Evolutionary conservation across 139 green algal genomes (phyloP).

Genomic region (Chlamydomonas applanata): DNA sequence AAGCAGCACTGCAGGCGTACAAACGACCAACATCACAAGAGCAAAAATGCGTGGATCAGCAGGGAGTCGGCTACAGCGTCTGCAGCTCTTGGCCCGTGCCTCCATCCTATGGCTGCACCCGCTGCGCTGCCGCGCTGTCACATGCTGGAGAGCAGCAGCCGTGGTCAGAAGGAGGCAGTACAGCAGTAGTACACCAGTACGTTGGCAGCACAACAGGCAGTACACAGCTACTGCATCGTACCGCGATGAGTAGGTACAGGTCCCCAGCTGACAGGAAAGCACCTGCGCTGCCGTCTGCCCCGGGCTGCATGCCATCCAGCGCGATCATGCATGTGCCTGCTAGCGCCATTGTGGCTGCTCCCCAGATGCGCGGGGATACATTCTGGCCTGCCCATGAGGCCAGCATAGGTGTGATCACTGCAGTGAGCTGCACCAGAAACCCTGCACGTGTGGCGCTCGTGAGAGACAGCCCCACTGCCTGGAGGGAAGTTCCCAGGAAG

Average conservation of each 20-base stretch:
- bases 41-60: too few species aligned
- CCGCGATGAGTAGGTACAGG: too few species aligned
- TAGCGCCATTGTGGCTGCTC: slow-evolving; percentile 36
- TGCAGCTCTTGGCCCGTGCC: too few species aligned
- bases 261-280: too few species aligned
- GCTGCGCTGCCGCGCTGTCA: too few species aligned
- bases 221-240: too few species aligned
- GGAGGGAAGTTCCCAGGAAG: slow-evolving; percentile 47
- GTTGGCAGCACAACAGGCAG: too few species aligned
- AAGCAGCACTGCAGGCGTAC: slow-evolving; percentile 17
- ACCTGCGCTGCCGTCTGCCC: neutral
- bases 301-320: slow-evolving; percentile 29
- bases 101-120: too few species aligned
- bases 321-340: slow-evolving; percentile 45
- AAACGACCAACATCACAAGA: too few species aligned
- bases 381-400: slow-evolving; percentile 39
- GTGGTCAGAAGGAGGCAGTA: neutral
- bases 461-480: slow-evolving; percentile 6
- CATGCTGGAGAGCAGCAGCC: too few species aligned
- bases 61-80: too few species aligned
- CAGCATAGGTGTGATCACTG: slow-evolving; percentile 47
- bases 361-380: slow-evolving; percentile 26
- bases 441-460: slow-evolving; percentile 47
- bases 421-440: slow-evolving; percentile 57
- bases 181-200: too few species aligned